Base-by-base conservation (phyloP, 192 early-diverging fungal genomes). In the Lobosporangium transversale region DNA sequence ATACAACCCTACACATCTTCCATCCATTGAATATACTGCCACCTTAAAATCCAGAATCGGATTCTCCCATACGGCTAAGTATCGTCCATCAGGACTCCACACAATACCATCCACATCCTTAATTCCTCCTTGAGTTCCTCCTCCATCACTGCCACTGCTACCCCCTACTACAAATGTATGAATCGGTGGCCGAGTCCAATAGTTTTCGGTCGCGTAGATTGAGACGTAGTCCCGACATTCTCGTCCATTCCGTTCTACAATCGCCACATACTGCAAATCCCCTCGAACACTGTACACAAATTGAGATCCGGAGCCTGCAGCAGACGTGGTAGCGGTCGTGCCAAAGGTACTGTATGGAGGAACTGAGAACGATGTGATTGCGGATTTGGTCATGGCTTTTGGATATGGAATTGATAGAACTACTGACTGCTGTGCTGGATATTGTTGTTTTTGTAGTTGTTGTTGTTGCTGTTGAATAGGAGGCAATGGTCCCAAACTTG, bases 41-140 rank as follows among this genome's bases (percentile, higher is more conserved):
- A 56, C 35, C 44, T 43, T 66, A 82, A 80, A 81, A 60, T 92
- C 93, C 32, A 90, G 80, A 17, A 91, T 59, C 10, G 81, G 66
- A 20, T 89, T 85, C 40, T 95, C 93, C 90, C 89, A 94, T 0
- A 88, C 86, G 8, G 86, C 89, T 63, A 97, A 85, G 57, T 82
- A 93, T 26, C 83, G 78, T 18, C 94, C 94, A 68, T 97, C 90
- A 0, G 95, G 95, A 27, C 94, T 95, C 93, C 93, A 95, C 17
- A 83, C 75, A 29, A 97, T 69, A 60, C 93, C 86, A 36, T 90
- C 88, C 8, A 89, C 54, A 83, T 97, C 93, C 17, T 69, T 71
- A 3, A 93, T 91, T 35, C 93, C 91, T n/a, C 18, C 51, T 2
- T 26, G 3, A 18, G 29, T 30, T 18, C 11, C 29, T 10, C 8